Percentiles rank a stretch among this genome's conserved stretches.
Evolutionary conservation across 768 basidiomycete species (phyloP).

Genomic region (Wakefieldia striispora): DNA sequence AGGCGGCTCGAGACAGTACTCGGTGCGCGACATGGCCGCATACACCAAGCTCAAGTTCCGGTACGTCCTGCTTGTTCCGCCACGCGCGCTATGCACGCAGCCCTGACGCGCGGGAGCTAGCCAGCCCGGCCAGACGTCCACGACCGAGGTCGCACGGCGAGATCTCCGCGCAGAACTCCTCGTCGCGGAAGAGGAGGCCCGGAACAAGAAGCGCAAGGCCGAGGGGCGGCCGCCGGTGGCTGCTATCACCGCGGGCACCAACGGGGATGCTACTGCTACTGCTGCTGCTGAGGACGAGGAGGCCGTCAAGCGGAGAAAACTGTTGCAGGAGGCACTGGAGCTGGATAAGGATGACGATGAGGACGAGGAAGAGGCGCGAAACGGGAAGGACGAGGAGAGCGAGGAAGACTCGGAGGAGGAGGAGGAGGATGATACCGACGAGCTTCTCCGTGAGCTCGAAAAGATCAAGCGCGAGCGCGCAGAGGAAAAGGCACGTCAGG

Average conservation of each 20-base stretch:
- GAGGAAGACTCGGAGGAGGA: constrained; percentile 56
- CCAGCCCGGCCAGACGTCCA: constrained; percentile 88
- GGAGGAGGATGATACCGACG: constrained; percentile 73
- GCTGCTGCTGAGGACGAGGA: constrained; percentile 62
- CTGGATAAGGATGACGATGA: constrained; percentile 90
- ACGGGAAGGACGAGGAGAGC: constrained; percentile 38
- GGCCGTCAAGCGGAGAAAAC: constrained; percentile 77
- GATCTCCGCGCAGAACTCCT: constrained; percentile 85
- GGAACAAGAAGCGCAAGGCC: constrained; percentile 90
- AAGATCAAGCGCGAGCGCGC: constrained; percentile 97
- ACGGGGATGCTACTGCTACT: background rate
- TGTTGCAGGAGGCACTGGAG: constrained; percentile 83
- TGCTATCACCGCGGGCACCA: constrained; percentile 28
- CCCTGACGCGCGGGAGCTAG: constrained; percentile 32
- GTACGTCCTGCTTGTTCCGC: constrained; percentile 35
- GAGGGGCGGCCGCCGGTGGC: constrained; percentile 54
- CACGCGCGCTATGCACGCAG: background rate
- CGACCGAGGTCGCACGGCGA: constrained; percentile 68
- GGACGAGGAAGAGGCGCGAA: constrained; percentile 51
- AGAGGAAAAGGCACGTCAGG: constrained; percentile 84
- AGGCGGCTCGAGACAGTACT: constrained; percentile 89
- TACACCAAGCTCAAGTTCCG: constrained; percentile 99
- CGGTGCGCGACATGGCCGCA: constrained; percentile 89
- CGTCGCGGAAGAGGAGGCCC: constrained; percentile 82
- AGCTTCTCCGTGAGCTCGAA: constrained; percentile 93